Evolutionary conservation across 192 early-diverging fungal genomes (phyloP), one percentile per base, ranked within the genome.

Genomic region (Rhizoclosmatium sp.): DNA sequence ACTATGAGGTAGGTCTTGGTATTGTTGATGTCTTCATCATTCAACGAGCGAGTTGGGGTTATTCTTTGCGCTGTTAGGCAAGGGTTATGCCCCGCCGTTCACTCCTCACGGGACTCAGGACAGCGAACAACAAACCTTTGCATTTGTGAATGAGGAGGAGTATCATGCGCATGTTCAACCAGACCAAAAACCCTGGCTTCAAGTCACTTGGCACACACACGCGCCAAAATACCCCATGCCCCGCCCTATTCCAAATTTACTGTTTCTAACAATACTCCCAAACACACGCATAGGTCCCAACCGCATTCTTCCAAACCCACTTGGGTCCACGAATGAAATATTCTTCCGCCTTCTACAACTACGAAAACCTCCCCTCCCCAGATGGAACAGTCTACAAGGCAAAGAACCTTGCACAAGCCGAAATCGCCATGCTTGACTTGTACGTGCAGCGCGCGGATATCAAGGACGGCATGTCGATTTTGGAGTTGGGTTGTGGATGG

Each of bases 401-500:
- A 45, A 45, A 60, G 61, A 40, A n/a, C 19, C 80, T 89, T 2
- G 81, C 88, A 5, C 85, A 90, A 56, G 91, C 92, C 19, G 92
- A 92, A 74, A 80, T 81, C 49, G 71, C 67, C 4, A 92, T 92
- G 92, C 67, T 92, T 64, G 88, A 88, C 41, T 61, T 87, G 21
- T 92, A 92, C 75, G 78, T 78, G 9, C 51, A 87, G 70, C 79
- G 88, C 40, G 83, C 91, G 42, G 73, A 71, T 2, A 7, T 92
- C 14, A 44, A 78, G 44, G 91, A 92, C 75, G 92, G 92, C 23
- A 82, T 86, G 84, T 31, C 65, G 1, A 87, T 92, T 54, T 65
- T 92, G 16, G 91, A 92, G 79, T 78, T 92, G 45, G 91, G 91
- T 4, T 92, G 91, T 65, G 91, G 91, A 31, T 92, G 91, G 91